Conservation (phyloP, 139 green algal species). For the Diplosphaera chodatii region DNA sequence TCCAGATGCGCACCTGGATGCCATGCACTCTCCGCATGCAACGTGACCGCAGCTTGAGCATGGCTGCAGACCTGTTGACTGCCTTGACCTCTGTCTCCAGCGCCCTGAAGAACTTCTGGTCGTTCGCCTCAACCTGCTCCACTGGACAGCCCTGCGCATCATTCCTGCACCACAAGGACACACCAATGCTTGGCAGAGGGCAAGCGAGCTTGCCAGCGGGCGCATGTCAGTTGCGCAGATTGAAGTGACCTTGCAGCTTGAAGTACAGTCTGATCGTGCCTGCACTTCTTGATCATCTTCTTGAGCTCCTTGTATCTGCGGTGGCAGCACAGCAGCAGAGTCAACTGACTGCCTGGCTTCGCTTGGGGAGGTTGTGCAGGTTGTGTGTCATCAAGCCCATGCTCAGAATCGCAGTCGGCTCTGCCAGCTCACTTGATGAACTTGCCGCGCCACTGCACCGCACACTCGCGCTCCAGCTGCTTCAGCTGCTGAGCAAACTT, state of each 20-base stretch:
- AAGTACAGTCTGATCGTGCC: too few relatives aligned
- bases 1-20: too few relatives aligned
- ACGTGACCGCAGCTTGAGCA: too few relatives aligned
- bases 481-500: constrained; percentile 33
- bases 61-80: constrained; percentile 1
- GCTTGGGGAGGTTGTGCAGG: too few relatives aligned
- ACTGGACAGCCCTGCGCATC: not conserved
- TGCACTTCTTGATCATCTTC: constrained; percentile 30
- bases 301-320: constrained; percentile 37
- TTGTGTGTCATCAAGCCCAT: too few relatives aligned
- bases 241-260: too few relatives aligned
- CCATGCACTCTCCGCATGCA: too few relatives aligned
- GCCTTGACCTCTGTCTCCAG: not conserved
- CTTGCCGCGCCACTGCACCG: constrained; percentile 21
- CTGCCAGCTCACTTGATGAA: constrained; percentile 34
- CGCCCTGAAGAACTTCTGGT: not conserved
- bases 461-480: constrained; percentile 17
- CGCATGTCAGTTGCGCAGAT: too few relatives aligned
- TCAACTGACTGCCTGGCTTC: too few relatives aligned
- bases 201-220: too few relatives aligned
- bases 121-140: not conserved
- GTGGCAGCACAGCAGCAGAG: too few relatives aligned
- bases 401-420: not conserved
- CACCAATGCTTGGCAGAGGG: too few relatives aligned
- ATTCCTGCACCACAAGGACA: not conserved